A percentile compares a stretch with the other conserved stretches of the same genome.
Conservation (phyloP, 768 basidiomycete species). For the Mycena epipterygia region DNA sequence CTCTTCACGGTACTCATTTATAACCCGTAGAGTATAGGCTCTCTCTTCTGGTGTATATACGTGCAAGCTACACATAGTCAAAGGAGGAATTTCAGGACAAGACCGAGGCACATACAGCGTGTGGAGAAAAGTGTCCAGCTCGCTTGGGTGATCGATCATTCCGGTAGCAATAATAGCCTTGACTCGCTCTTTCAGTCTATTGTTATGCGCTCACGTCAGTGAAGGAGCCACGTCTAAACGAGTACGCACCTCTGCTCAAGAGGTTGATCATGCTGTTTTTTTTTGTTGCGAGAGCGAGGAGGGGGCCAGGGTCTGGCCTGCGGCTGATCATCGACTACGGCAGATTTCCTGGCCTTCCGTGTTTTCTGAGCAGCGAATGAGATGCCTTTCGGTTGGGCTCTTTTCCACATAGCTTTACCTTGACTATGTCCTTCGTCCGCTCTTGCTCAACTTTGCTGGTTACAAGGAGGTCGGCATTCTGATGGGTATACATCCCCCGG, state of each 20-base stretch:
- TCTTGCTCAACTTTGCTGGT: slow-evolving; percentile 80
- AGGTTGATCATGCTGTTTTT: background rate
- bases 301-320: slow-evolving; percentile 19
- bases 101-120: slow-evolving; percentile 67
- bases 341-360: slow-evolving; percentile 38
- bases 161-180: slow-evolving; percentile 74
- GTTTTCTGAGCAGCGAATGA: slow-evolving; percentile 44
- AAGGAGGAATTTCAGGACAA: slow-evolving; percentile 19
- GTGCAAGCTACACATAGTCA: slow-evolving; percentile 47
- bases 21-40: slow-evolving; percentile 53
- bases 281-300: background rate
- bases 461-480: slow-evolving; percentile 77
- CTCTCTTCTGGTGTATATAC: slow-evolving; percentile 57
- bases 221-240: background rate
- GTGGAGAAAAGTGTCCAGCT: slow-evolving; percentile 71
- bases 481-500: slow-evolving; percentile 81
- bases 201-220: slow-evolving; percentile 6
- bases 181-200: slow-evolving; percentile 68
- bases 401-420: slow-evolving; percentile 50
- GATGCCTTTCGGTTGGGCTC: background rate
- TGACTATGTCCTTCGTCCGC: slow-evolving; percentile 65
- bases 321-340: background rate
- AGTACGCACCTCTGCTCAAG: slow-evolving; percentile 53
- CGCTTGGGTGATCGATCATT: slow-evolving; percentile 64
- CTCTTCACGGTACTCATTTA: slow-evolving; percentile 50